Evolutionary conservation across 1,139 yeast species (phyloP).

Genomic region (Zygoascus hellenicus): DNA sequence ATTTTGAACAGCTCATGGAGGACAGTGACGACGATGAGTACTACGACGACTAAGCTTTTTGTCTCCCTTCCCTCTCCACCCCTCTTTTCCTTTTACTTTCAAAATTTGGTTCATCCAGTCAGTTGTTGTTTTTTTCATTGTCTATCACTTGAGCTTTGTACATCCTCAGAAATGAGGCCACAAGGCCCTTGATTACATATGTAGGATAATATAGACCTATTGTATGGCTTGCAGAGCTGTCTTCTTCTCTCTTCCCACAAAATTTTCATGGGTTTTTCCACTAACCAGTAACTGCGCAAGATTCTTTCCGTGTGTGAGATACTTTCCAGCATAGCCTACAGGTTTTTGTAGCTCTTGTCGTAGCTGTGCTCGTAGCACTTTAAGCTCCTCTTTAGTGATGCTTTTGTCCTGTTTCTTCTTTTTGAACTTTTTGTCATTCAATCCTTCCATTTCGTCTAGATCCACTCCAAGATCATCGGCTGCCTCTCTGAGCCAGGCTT

Average conservation of each 20-base stretch:
- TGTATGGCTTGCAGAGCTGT: conserved; percentile 58
- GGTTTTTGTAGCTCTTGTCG: conserved; percentile 51
- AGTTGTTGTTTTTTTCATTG: not conserved
- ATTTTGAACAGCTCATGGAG: conserved; percentile 89
- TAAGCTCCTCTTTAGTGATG: conserved; percentile 23
- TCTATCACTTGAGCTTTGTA: conserved; percentile 7
- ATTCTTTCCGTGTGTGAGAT: conserved; percentile 82
- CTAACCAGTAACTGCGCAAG: conserved; percentile 77
- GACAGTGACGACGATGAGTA: conserved; percentile 88
- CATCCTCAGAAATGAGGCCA: not conserved
- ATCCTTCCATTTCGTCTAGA: conserved; percentile 42
- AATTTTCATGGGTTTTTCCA: conserved; percentile 62
- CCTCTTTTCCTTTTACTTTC: not conserved
- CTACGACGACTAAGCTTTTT: conserved; percentile 48
- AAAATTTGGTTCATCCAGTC: not conserved
- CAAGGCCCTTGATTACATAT: no score
- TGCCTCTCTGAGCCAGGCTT: conserved; percentile 79
- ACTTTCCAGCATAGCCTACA: conserved; percentile 48
- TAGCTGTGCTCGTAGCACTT: conserved; percentile 50
- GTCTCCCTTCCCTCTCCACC: no score
- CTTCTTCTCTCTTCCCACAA: conserved; percentile 62
- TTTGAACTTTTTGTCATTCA: conserved; percentile 47
- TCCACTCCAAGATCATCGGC: conserved; percentile 90
- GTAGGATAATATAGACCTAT: no score
- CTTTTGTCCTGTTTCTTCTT: conserved; percentile 8